These are phyloP conservation scores for Tylopilus rubrobrunneus DNA, from an alignment of 768 basidiomycete genomes.

Conservation along the genomic window DNA sequence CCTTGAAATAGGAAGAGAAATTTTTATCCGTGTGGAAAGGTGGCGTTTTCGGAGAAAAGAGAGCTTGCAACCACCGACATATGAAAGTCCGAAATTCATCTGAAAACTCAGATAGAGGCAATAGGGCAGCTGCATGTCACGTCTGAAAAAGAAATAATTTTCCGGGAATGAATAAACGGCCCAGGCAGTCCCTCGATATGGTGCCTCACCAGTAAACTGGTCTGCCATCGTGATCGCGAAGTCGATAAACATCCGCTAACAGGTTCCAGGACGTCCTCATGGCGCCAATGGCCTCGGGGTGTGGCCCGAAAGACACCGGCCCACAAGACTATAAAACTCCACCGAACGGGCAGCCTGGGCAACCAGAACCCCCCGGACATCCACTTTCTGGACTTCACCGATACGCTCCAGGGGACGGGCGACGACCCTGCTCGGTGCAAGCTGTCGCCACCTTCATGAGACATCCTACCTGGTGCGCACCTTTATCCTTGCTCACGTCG, in stretches of 20 bases:
- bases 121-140: slow-evolving; percentile 17
- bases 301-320: slow-evolving; percentile 9
- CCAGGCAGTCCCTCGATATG: slow-evolving; percentile 25
- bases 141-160: slow-evolving; percentile 18
- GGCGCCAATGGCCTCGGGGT: slow-evolving; percentile 11
- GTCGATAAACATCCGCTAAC: slow-evolving; percentile 21
- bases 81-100: slow-evolving; percentile 30
- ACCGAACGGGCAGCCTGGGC: slow-evolving; percentile 13
- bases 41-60: slow-evolving; percentile 25
- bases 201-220: slow-evolving; percentile 21
- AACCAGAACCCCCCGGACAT: slow-evolving; percentile 6
- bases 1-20: slow-evolving; percentile 18
- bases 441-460: not conserved
- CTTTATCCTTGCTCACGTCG: slow-evolving; percentile 2
- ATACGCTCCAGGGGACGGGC: not conserved
- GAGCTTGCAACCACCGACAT: slow-evolving; percentile 23
- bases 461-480: slow-evolving; percentile 15
- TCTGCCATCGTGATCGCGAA: slow-evolving; percentile 26
- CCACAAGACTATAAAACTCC: slow-evolving; percentile 26
- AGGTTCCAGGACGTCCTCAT: slow-evolving; percentile 21
- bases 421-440: not conserved
- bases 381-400: slow-evolving; percentile 7
- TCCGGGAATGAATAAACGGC: slow-evolving; percentile 24
- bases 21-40: slow-evolving; percentile 13
- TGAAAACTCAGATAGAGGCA: slow-evolving; percentile 29